Evolutionary conservation across 2,329 filamentous ascomycete genomes (phyloP), one percentile per base, ranked within the genome.

Genomic region (Aspergillus jensenii): DNA sequence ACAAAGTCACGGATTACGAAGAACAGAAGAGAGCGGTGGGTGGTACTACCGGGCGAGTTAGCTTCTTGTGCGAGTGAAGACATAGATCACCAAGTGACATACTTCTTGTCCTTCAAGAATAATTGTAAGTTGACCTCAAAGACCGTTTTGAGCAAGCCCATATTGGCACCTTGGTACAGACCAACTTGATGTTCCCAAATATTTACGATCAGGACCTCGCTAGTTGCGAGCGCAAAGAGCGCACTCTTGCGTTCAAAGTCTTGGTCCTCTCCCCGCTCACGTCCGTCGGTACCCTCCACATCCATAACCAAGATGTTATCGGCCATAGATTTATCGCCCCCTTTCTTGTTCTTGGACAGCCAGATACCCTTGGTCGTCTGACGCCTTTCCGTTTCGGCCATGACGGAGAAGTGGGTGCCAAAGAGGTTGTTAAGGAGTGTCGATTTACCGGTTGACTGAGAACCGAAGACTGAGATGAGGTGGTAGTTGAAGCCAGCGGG

Each of bases 171-270:
- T 78, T 99, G 93, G 74, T 99, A 99, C 74, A 99, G 77, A 48
- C 95, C 95, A 61, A 99, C 95, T 77, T 99, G 95, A 76, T 97
- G 93, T 78, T 99, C 95, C 95, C 95, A 99, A 65, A 99, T 96
- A 74, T 99, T 99, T 76, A 99, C 90, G 71, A 99, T 96, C 67
- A 99, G 83, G 52, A 99, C 93, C 79, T 99, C 95, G 74, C 93
- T 98, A 17, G 95, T 99, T 50, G 95, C 95, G 69, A 99, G 84
- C 52, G 95, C 95, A 78, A 99, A 99, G 19, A 99, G 84, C 23
- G 95, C 95, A 75, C 93, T 97, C 81, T 99, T 99, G 71, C 95
- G 86, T 83, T 99, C 95, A 76, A 99, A 99, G 74, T 99, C 95
- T 76, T 99, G 95, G 73, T 99, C 95, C 76, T 99, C 95, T 63